Base-by-base conservation (phyloP, 176 grass and related monocot genomes). In the Avena atlantica region DNA sequence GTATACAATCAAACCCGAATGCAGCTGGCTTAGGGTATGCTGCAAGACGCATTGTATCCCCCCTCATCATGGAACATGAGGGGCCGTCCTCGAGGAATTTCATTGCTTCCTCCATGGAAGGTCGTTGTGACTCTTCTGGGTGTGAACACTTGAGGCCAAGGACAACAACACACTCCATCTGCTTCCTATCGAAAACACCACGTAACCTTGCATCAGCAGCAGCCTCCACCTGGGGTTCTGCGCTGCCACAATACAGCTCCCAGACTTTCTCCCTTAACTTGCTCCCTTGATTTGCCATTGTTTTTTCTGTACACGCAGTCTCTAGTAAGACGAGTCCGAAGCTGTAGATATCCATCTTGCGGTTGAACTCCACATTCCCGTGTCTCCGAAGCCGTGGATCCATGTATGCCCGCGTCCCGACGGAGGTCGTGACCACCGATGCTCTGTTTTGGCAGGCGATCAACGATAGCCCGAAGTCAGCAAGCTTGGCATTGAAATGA, bases 81-180 rank as follows among this genome's bases (percentile, higher is more conserved):
- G 40, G 40, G 40, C 40, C 6, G 40, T 42, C 40, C 40, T 42
- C 40, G 40, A 66, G 62, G 62, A 29, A 29, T 66, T 31, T 5
- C 25, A 67, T 67, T 16, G 64, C 64, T 7, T 34, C 27, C 1
- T 16, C 1, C 64, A 67, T 67, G 64, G 64, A 67, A 7, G 64
- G 64, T 8, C 64, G 64, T 6, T 34, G 11, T 15, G 5, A 8
- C 64, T 15, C 27, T 8, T 67, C 13, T 34, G 23, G 27, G 12
- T 67, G 5, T 34, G 64, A 59, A 12, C 76, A 78, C 29, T 9
- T 21, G 4, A 82, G 31, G 20, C 79, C 70, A 14, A 87, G 44
- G 51, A 71, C 29, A 40, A 80, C 68, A 29, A 71, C 85, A 70
- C 52, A 52, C 42, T 57, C 49, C 78, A 81, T 61, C 16, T 74